These are phyloP conservation scores for Cyathus pygmaeus DNA, from an alignment of 1,284 basidiomycete species.

Conservation along the genomic window DNA sequence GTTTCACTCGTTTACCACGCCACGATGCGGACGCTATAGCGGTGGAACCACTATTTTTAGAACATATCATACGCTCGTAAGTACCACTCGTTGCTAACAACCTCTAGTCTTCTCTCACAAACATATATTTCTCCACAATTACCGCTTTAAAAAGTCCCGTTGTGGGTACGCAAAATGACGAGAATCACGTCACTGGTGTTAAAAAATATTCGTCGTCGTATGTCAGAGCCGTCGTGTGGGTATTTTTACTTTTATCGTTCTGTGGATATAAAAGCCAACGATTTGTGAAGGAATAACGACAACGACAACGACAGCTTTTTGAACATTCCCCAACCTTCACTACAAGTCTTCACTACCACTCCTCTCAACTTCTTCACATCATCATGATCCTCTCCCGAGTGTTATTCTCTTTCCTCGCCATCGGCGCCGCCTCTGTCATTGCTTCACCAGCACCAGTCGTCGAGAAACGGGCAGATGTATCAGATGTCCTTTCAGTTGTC, in stretches of 20 bases:
- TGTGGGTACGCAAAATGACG: neutral
- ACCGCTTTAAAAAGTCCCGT: neutral
- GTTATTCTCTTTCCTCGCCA: neutral
- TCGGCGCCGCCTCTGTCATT: slow-evolving; percentile 1
- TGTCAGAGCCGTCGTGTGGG: neutral
- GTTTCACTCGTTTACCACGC: too few relatives aligned
- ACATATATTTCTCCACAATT: neutral
- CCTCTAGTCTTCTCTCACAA: too few relatives aligned
- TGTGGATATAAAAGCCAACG: neutral
- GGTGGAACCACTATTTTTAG: neutral
- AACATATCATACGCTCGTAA: neutral
- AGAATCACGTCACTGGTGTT: neutral
- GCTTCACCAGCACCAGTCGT: slow-evolving; percentile 2
- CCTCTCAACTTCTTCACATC: neutral
- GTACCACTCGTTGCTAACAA: neutral
- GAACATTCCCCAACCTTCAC: neutral
- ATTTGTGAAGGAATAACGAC: neutral
- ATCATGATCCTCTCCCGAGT: slow-evolving; percentile 1
- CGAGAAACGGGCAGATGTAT: slow-evolving; percentile 4
- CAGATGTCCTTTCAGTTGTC: slow-evolving; percentile 1
- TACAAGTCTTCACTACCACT: neutral
- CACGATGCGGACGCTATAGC: neutral
- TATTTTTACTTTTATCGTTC: neutral
- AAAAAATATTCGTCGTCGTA: neutral
- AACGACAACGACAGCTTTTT: neutral